These are phyloP conservation scores for Penicillium hordei DNA, from an alignment of 2,329 filamentous ascomycete genomes.

Conservation along the genomic window DNA sequence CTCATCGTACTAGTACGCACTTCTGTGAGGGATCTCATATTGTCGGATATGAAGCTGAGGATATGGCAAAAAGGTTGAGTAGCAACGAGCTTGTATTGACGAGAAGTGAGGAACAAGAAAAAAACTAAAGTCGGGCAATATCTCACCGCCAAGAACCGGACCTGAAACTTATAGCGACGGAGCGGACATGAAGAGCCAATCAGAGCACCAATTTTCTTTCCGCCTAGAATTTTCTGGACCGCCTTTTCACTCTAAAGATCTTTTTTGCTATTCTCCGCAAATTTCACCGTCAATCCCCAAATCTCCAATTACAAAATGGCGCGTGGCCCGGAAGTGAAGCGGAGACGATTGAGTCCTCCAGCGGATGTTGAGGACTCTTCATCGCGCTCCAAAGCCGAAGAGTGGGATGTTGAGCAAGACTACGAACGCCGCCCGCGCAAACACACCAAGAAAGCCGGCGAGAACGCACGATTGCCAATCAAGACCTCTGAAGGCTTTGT, in stretches of 20 bases:
- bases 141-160: conserved; percentile 5
- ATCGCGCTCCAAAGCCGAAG: conserved; percentile 49
- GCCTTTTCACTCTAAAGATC: conserved; percentile 7
- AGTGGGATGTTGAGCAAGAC: conserved; percentile 89
- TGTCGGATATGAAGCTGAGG: conserved; percentile 3
- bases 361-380: conserved; percentile 36
- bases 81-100: conserved; percentile 2
- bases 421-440: conserved; percentile 82
- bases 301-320: conserved; percentile 42
- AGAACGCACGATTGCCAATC: conserved; percentile 76
- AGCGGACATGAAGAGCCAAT: conserved; percentile 15
- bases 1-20: conserved; percentile 78
- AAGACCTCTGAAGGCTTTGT: conserved; percentile 78
- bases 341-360: conserved; percentile 52
- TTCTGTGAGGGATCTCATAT: conserved; percentile 14
- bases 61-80: not conserved
- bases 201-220: not conserved
- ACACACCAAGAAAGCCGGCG: conserved; percentile 69
- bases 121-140: conserved; percentile 8
- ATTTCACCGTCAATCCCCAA: conserved; percentile 4
- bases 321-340: conserved; percentile 48
- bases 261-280: conserved; percentile 15
- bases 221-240: conserved; percentile 11
- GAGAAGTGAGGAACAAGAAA: conserved; percentile 11
- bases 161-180: conserved; percentile 13